phyloP scores from a whole-genome alignment of 2,329 filamentous ascomycete species.

The Gnomoniopsis sp. region DNA sequence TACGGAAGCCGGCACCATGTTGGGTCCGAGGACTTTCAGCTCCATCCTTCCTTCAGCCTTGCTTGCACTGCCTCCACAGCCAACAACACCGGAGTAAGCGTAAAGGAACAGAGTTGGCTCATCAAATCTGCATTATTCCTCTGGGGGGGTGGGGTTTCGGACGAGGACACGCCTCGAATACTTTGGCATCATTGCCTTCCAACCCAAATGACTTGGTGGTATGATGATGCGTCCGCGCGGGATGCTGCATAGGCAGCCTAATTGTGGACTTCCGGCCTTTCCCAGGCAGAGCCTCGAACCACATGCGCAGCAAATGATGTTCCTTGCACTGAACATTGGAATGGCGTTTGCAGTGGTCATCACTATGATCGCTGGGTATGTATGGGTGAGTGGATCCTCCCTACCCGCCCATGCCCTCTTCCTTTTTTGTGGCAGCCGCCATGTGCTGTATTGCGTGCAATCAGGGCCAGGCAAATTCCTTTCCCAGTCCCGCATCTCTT shows the following conservation, averaged over 20 bases:
- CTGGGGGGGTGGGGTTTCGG: too few species aligned
- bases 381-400: background rate
- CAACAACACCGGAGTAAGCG: too few species aligned
- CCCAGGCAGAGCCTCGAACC: background rate
- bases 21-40: background rate
- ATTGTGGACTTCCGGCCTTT: background rate
- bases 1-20: background rate
- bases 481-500: background rate
- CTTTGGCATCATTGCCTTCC: too few species aligned
- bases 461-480: background rate
- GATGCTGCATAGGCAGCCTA: too few species aligned
- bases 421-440: background rate
- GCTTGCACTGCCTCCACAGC: background rate
- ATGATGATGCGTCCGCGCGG: too few species aligned
- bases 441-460: background rate
- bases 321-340: background rate
- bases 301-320: background rate
- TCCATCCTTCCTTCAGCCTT: background rate
- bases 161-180: too few species aligned
- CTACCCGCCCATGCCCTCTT: background rate
- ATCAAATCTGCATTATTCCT: background rate
- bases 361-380: background rate
- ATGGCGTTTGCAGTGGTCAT: background rate
- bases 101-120: background rate
- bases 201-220: too few species aligned